Conservation (phyloP, 768 basidiomycete species). For the Boletus rufocinnamomeus region DNA sequence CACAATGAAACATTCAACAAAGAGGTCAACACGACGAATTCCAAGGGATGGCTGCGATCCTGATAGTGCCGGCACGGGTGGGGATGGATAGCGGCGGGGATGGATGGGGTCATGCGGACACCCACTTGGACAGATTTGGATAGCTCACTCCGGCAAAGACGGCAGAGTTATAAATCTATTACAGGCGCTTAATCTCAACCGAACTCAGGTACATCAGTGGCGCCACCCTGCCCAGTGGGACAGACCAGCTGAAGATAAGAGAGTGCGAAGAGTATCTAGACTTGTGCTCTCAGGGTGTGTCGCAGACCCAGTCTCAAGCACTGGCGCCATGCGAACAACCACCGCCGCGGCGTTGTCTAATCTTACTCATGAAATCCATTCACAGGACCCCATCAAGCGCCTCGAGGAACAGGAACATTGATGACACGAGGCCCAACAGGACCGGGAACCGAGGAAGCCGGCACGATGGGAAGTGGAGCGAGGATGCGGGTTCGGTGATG, state of each 20-base stretch:
- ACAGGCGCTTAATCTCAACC: background rate
- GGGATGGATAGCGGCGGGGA: background rate
- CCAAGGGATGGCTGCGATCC: too few species aligned
- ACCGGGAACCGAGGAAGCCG: background rate
- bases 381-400: background rate
- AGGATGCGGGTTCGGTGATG: background rate
- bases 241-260: too few species aligned
- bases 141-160: background rate
- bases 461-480: background rate
- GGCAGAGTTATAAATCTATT: background rate
- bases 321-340: background rate
- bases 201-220: background rate
- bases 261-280: too few species aligned
- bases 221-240: constrained; percentile 29
- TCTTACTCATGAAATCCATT: background rate
- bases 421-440: constrained; percentile 17
- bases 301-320: background rate
- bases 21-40: too few species aligned
- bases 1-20: too few species aligned
- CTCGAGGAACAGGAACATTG: constrained; percentile 23
- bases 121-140: background rate
- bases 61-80: background rate
- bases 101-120: background rate
- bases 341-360: background rate
- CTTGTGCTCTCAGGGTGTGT: too few species aligned